Percentiles rank a stretch among this genome's conserved stretches.
These are phyloP conservation scores for Plantago coronopus DNA, from an alignment of 305 asterid genomes.

Conservation along the genomic window DNA sequence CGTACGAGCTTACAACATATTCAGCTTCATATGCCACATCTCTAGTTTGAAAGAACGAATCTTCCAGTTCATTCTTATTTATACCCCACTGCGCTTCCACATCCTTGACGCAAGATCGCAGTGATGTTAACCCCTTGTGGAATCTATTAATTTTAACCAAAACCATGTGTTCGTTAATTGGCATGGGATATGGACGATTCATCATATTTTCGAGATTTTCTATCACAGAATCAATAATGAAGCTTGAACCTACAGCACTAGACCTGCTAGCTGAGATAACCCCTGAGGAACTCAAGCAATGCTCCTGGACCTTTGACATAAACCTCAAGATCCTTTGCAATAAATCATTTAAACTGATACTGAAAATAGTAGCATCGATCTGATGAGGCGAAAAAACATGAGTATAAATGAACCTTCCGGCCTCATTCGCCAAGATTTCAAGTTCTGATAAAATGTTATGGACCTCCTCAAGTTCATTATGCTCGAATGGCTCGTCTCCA, in stretches of 20 bases:
- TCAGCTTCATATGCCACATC: conserved; percentile 9
- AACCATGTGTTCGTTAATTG: background rate
- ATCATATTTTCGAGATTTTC: conserved; percentile 1
- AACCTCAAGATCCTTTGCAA: background rate
- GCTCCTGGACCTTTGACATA: background rate
- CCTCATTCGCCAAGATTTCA: conserved; percentile 1
- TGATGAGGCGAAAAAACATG: background rate
- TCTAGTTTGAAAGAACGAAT: background rate
- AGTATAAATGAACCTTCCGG: conserved; percentile 2
- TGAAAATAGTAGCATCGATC: background rate
- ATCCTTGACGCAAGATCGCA: background rate
- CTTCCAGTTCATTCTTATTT: conserved; percentile 1
- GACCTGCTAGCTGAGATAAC: background rate
- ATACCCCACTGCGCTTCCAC: background rate
- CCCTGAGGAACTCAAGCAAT: background rate
- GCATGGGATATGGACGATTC: background rate
- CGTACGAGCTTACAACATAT: background rate
- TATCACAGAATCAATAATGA: background rate
- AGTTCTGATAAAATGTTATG: background rate
- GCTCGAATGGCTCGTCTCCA: background rate
- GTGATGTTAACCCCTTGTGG: background rate
- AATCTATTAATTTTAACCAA: background rate
- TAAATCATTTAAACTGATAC: background rate
- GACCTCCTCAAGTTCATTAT: background rate
- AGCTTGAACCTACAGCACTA: background rate